phyloP scores from a whole-genome alignment of 2,329 filamentous ascomycete genomes.

The Penicillium verrucosum region DNA sequence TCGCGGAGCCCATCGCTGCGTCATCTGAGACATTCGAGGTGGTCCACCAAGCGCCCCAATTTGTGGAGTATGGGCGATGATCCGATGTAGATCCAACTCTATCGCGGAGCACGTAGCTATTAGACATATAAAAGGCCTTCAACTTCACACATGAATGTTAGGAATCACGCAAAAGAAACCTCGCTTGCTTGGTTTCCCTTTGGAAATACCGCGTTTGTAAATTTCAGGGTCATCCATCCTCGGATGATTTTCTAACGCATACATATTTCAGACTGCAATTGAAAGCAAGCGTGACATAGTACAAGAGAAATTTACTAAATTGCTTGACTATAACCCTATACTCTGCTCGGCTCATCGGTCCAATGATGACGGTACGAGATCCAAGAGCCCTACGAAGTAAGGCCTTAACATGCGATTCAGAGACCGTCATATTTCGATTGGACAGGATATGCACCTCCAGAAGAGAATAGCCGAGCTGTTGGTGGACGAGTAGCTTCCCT shows the following conservation, averaged over 20 bases:
- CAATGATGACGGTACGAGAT: background rate
- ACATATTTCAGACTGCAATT: background rate
- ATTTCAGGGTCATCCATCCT: background rate
- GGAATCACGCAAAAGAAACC: background rate
- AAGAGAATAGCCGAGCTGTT: too few relatives aligned
- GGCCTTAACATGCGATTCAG: background rate
- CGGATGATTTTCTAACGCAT: background rate
- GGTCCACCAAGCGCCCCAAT: background rate
- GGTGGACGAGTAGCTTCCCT: too few relatives aligned
- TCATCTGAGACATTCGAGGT: background rate
- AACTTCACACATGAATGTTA: background rate
- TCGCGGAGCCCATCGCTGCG: background rate
- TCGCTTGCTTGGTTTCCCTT: background rate
- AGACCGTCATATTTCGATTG: background rate
- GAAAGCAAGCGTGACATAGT: background rate
- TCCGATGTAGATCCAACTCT: slow-evolving; percentile 6
- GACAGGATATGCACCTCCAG: background rate
- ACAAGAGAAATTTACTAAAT: background rate
- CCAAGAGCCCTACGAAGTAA: background rate
- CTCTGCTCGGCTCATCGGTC: background rate
- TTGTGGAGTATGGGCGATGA: slow-evolving; percentile 3
- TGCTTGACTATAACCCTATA: background rate
- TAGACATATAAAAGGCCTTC: background rate
- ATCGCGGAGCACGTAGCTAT: background rate
- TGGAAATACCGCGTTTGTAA: too few relatives aligned